Evolutionary conservation across 2,329 filamentous ascomycete species (phyloP), one percentile per base, ranked within the genome.

Genomic region (Trichoderma atrobrunneum): DNA sequence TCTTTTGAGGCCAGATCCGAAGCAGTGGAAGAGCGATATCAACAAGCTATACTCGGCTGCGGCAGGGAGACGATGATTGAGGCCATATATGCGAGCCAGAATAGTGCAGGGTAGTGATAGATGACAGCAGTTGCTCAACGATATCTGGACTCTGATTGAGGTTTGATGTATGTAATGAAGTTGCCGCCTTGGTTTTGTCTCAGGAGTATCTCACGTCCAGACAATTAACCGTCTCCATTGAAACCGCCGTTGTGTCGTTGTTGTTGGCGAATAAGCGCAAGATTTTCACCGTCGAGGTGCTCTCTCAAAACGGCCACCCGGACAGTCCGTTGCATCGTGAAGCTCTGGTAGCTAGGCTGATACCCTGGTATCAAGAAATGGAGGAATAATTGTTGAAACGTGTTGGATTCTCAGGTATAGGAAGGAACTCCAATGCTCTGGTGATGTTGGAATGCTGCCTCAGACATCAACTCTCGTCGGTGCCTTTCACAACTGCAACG

Each of bases 11-110:
- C 86, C 87, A 5, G 82, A 92, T 72, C 80, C 83, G 51, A 79
- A 81, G 8, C 87, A 89, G 80, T 92, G 90, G 90, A 85, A 83
- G 76, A 78, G 77, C 0, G 89, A 91, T 76, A 91, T 92, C 59
- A 79, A 86, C 74, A 85, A 83, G 3, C 77, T 92, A 18, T 92
- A 91, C 76, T 83, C 87, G 57, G 87, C 90, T 7, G 88, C 88
- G 6, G 64, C 61, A 24, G 32, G 51, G 7, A 71, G 72, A 24
- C 65, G 65, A 59, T 68, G 34, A 60, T 24, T 24, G 34, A 21
- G 39, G 16, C 39, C 39, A n/a, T 43, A 18, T 48, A 51, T 12
- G 43, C 43, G 3, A 51, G 8, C 43, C 43, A 3, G 43, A 14
- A 24, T 2, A 24, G 21, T 54, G n/a, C 5, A 36, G 14, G 21